Evolutionary conservation across 2,329 filamentous ascomycete genomes (phyloP), one percentile per base, ranked within the genome.

Genomic region (Exophiala alcalophila): DNA sequence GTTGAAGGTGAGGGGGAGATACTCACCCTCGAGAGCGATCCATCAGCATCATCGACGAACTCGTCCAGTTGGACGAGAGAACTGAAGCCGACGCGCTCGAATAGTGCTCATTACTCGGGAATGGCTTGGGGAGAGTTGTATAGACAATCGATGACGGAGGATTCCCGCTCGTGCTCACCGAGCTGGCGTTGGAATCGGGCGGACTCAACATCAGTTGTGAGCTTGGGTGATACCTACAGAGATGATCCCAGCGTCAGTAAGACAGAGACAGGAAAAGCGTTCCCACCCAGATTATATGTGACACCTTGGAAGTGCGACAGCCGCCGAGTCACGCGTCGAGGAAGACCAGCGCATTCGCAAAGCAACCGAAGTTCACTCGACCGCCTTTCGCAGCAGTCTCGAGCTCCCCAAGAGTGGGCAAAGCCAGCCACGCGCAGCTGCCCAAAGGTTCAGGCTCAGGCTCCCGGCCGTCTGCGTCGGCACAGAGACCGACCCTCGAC

Each of bases 171-270:
- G 70, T 69, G 52, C 71, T 73, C 56, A 69, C 70, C 52, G 71
- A 77, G 57, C 74, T 75, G 43, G 70, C 73, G 43, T 71, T 74
- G 48, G 76, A 75, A 63, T 79, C 75, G 39, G 65, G 58, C 38
- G 68, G 65, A 53, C 65, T 69, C 61, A 70, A 64, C 47, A 76
- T 70, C 55, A 76, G 69, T 54, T 70, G 67, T 58, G 69, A 47
- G 36, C 39, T 52, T 23, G 51, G 43, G 39, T 54, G 51, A 49
- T 47, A 54, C 35, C 51, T 54, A 30, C 34, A 29, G 37, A 24
- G 4, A 21, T 18, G 29, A 40, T 43, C 6, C 36, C 40, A 28
- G 28, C 14, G 38, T 52, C 32, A 52, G 49, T 44, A 37, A 48
- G 41, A 43, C 31, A 33, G 33, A 40, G 24, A 38, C 14, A 33